Conservation (phyloP, 768 basidiomycete species). For the Chalciporus sphaerocephalus region DNA sequence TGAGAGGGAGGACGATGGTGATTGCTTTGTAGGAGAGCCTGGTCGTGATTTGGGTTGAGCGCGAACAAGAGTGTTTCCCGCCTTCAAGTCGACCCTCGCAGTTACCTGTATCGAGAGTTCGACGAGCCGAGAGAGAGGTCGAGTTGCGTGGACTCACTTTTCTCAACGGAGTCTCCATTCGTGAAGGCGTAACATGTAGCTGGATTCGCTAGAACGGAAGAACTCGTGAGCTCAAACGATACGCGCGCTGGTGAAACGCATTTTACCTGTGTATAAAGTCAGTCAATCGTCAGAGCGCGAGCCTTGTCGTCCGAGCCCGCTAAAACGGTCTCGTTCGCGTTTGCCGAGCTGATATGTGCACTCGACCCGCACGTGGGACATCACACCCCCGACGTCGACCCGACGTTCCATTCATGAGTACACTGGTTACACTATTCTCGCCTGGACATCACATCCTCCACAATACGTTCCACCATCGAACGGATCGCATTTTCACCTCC, state of each 20-base stretch:
- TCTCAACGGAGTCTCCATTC: conserved; percentile 40
- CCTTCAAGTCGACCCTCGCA: conserved; percentile 45
- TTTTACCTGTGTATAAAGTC: conserved; percentile 2
- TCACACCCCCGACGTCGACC: too few species aligned
- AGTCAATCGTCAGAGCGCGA: conserved; percentile 7
- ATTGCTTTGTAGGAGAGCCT: conserved; percentile 44
- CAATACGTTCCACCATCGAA: conserved; percentile 52
- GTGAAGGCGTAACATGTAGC: conserved; percentile 4
- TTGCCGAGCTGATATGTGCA: conserved; percentile 2
- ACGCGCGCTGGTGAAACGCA: not conserved
- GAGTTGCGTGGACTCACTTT: conserved; percentile 37
- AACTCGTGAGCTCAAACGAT: not conserved
- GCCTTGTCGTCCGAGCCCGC: not conserved
- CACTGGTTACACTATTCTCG: conserved; percentile 21
- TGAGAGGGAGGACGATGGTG: conserved; percentile 23
- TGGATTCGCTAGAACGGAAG: not conserved
- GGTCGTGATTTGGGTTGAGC: conserved; percentile 40
- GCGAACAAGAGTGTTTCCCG: conserved; percentile 28
- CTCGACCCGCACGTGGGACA: not conserved
- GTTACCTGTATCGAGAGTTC: conserved; percentile 42
- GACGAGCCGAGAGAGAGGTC: conserved; percentile 8
- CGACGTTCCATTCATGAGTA: not conserved
- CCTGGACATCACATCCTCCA: conserved; percentile 50
- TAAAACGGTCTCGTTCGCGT: conserved; percentile 3
- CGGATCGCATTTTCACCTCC: conserved; percentile 46